These are phyloP conservation scores for Leccinum pseudoinsigne DNA, from an alignment of 1,284 basidiomycete genomes.

Conservation along the genomic window DNA sequence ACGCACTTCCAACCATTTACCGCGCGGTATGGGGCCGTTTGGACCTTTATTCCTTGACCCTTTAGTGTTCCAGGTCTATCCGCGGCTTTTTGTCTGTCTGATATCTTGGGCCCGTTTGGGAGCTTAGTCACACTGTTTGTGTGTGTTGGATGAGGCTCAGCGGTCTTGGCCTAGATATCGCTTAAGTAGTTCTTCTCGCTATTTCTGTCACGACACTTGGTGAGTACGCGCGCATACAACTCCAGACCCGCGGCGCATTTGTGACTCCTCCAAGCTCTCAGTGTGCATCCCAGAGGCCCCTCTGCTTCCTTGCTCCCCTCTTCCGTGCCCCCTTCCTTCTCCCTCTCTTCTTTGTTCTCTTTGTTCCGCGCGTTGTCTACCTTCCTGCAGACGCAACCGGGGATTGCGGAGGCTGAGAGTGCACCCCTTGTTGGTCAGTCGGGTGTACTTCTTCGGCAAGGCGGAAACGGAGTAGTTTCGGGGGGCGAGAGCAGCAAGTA, in stretches of 20 bases:
- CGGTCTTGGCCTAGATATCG: too few relatives aligned
- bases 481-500: slow-evolving; percentile 51
- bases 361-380: slow-evolving; percentile 62
- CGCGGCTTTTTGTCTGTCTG: too few relatives aligned
- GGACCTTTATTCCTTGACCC: too few relatives aligned
- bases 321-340: slow-evolving; percentile 65
- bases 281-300: slow-evolving; percentile 42
- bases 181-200: too few relatives aligned
- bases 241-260: slow-evolving; percentile 22
- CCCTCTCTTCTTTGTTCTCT: slow-evolving; percentile 56
- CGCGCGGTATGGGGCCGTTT: too few relatives aligned
- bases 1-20: too few relatives aligned
- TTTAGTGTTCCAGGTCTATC: too few relatives aligned
- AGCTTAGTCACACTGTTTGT: too few relatives aligned
- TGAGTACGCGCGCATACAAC: slow-evolving; percentile 30
- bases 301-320: slow-evolving; percentile 55
- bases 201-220: slow-evolving; percentile 46
- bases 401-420: slow-evolving; percentile 20
- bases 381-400: slow-evolving; percentile 38
- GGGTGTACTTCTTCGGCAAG: slow-evolving; percentile 27
- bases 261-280: slow-evolving; percentile 36
- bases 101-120: too few relatives aligned
- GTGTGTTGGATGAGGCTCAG: too few relatives aligned
- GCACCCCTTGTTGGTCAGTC: slow-evolving; percentile 33
- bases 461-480: slow-evolving; percentile 26